Evolutionary conservation across 176 grass and related monocot genomes (phyloP), one percentile per base, ranked within the genome.

Genomic region (Triticum urartu): DNA sequence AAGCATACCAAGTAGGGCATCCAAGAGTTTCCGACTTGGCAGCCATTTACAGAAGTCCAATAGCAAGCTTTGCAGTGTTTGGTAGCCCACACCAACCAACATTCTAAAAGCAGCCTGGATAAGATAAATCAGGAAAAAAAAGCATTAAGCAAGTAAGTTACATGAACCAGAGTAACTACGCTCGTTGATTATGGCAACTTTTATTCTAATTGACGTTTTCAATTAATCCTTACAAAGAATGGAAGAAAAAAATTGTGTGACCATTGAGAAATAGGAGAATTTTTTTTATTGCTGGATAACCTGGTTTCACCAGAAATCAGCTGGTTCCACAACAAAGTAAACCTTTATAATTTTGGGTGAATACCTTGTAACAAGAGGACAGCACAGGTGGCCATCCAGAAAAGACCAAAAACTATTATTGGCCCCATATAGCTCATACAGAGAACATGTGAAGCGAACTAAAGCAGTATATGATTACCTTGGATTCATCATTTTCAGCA

Each of bases 41-140:
- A 89, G 65, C 96, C 96, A 98, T 75, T 94, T 98, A 83, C 88
- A 95, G 88, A 98, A 98, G 78, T 98, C 93, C 90, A 98, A 84
- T 25, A 98, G 87, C 82, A 98, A 91, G 72, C 92, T 98, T 78
- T 98, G 93, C 38, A 98, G 89, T 68, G 92, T 98, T 82, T 95
- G 92, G 92, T 98, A 98, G 83, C 96, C 93, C 38, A 80, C 71
- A 75, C 96, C 96, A 73, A 94, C 96, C 67, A 98, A 87, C 82
- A 93, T 82, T 91, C 90, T 95, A 68, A 98, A 98, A 32, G 96
- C 85, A 78, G 81, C 93, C 96, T 98, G 72, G 65, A 92, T 88
- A 77, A 81, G 87, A 80, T 75, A 90, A 90, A 85, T 42, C 21
- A 81, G 10, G 24, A 80, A 61, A 45, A 6, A 5, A 22, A 79